These are phyloP conservation scores for Sugiyamaella castrensis DNA, from an alignment of 1,139 yeast genomes.

Conservation along the genomic window DNA sequence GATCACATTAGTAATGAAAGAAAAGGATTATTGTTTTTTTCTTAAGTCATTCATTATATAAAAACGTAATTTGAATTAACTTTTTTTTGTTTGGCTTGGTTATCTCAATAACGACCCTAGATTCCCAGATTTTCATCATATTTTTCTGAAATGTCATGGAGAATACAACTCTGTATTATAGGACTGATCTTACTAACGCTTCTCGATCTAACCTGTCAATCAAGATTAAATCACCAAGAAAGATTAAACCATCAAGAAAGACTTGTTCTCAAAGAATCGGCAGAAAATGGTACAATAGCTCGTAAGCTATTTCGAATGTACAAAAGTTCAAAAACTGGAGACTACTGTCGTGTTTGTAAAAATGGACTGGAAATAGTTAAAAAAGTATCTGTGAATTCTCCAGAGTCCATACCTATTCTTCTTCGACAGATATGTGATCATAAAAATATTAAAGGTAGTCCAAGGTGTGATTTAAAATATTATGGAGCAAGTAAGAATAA, in stretches of 20 bases:
- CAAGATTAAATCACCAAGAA: slow-evolving; percentile 8
- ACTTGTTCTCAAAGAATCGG: slow-evolving; percentile 6
- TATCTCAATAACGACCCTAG: background rate
- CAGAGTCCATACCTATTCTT: slow-evolving; percentile 15
- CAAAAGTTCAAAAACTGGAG: slow-evolving; percentile 8
- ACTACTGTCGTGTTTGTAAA: slow-evolving; percentile 19
- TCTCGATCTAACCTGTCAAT: slow-evolving; percentile 2
- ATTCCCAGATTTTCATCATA: background rate
- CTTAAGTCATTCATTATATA: too few species aligned
- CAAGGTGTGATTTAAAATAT: slow-evolving; percentile 13
- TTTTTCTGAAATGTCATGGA: background rate
- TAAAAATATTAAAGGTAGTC: slow-evolving; percentile 9
- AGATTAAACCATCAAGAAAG: slow-evolving; percentile 6
- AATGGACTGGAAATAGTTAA: slow-evolving; percentile 17
- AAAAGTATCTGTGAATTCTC: slow-evolving; percentile 17
- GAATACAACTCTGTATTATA: background rate
- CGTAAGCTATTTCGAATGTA: slow-evolving; percentile 10
- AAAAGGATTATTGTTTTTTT: too few species aligned
- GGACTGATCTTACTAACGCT: slow-evolving; percentile 4
- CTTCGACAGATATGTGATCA: slow-evolving; percentile 16
- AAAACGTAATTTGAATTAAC: too few species aligned
- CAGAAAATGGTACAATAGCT: slow-evolving; percentile 8
- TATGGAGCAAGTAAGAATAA: slow-evolving; percentile 3
- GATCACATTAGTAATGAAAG: too few species aligned
- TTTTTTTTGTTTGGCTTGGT: too few species aligned